A percentile compares a stretch with the other conserved stretches of the same genome.
Evolutionary conservation across 805 yeast genomes (phyloP).

Genomic region (Starmerella floris): DNA sequence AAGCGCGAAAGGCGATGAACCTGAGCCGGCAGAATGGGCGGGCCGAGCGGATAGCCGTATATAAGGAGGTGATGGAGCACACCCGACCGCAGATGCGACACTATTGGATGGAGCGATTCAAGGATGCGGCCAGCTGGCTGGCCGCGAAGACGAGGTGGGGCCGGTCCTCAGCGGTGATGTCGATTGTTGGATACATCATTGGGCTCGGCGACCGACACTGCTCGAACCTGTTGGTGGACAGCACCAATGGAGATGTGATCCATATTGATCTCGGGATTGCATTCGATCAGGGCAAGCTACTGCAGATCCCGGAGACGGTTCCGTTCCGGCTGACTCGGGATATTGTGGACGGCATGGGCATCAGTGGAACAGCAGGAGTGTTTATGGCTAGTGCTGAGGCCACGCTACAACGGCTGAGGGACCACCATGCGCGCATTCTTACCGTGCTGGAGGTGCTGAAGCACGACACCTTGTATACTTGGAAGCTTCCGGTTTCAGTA

Average conservation of each 20-base stretch:
- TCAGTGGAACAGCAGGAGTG: constrained; percentile 68
- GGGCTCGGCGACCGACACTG: constrained; percentile 95
- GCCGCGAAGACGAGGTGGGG: constrained; percentile 48
- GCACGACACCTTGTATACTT: constrained; percentile 86
- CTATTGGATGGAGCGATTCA: constrained; percentile 57
- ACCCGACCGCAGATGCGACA: constrained; percentile 55
- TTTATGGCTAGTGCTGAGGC: constrained; percentile 63
- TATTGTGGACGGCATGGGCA: constrained; percentile 84
- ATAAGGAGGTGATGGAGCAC: constrained; percentile 34
- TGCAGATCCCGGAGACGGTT: constrained; percentile 82
- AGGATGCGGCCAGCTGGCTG: constrained; percentile 64
- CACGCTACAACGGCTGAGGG: constrained; percentile 52
- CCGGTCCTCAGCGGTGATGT: constrained; percentile 68
- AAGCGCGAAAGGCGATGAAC: constrained; percentile 41
- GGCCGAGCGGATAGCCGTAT: constrained; percentile 25
- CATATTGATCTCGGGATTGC: constrained; percentile 96
- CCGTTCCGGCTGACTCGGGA: constrained; percentile 89
- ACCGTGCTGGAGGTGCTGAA: constrained; percentile 73
- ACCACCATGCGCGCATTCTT: constrained; percentile 53
- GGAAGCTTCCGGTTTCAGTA: constrained; percentile 72
- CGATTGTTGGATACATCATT: constrained; percentile 74
- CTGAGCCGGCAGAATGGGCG: constrained; percentile 32
- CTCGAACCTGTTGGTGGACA: constrained; percentile 76
- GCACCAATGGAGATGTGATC: constrained; percentile 73
- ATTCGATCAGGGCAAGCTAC: constrained; percentile 77